Percentiles rank a stretch among this genome's conserved stretches.
phyloP scores from a whole-genome alignment of 306 rosid genomes.

The Rosa chinensis region DNA sequence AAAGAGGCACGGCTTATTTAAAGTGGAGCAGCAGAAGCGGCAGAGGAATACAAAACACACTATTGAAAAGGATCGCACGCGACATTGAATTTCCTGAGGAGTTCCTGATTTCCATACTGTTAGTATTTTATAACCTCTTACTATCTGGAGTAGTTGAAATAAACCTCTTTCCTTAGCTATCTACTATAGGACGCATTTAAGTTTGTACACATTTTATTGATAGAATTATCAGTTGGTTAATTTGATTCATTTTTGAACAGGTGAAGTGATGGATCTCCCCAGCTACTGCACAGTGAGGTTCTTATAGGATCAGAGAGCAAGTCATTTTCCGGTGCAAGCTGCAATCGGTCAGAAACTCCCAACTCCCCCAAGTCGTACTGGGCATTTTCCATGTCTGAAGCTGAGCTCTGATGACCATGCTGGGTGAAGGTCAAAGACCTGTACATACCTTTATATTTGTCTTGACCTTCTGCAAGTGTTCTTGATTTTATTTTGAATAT shows the following conservation, averaged over 20 bases:
- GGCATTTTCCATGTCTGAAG: constrained; percentile 29
- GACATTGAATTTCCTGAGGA: constrained; percentile 32
- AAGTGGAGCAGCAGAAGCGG: constrained; percentile 46
- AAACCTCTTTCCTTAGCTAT: constrained; percentile 3
- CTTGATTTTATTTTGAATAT: constrained; percentile 14
- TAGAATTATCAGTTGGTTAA: constrained; percentile 6
- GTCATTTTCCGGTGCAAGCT: constrained; percentile 19
- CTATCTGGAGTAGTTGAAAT: constrained; percentile 11
- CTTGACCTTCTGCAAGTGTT: constrained; percentile 37
- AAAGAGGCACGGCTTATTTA: constrained; percentile 35
- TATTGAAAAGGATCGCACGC: constrained; percentile 38
- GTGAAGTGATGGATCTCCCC: constrained; percentile 29
- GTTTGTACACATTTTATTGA: background rate
- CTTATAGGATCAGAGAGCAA: constrained; percentile 19
- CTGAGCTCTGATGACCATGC: constrained; percentile 24
- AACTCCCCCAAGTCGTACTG: constrained; percentile 15
- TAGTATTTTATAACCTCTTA: constrained; percentile 35
- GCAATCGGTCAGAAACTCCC: constrained; percentile 29
- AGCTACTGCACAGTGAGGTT: constrained; percentile 20
- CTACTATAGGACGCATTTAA: background rate
- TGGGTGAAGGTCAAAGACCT: constrained; percentile 25
- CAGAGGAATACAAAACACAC: constrained; percentile 51
- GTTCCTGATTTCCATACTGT: constrained; percentile 36
- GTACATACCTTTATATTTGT: constrained; percentile 27
- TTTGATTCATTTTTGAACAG: constrained; percentile 32